A percentile compares a stretch with the other conserved stretches of the same genome.
phyloP scores from a whole-genome alignment of 2,329 filamentous ascomycete species.

The Exophiala bonariae region DNA sequence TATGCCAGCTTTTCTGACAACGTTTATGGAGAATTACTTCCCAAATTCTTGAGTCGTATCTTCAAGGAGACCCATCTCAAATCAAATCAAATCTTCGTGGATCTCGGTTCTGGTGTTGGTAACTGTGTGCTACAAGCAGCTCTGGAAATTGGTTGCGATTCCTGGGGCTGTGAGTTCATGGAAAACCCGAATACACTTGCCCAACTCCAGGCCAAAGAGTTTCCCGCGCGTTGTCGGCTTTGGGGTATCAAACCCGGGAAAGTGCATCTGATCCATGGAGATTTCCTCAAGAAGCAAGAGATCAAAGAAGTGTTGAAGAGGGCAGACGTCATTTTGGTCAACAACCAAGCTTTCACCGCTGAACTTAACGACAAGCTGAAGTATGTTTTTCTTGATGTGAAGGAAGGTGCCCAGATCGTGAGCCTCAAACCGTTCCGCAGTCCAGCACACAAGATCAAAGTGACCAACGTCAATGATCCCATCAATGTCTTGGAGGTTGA shows the following conservation, averaged over 20 bases:
- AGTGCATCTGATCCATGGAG: constrained; percentile 77
- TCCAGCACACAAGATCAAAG: constrained; percentile 71
- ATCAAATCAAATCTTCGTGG: constrained; percentile 84
- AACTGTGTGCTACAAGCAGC: constrained; percentile 95
- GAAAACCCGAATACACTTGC: constrained; percentile 82
- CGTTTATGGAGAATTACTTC: constrained; percentile 89
- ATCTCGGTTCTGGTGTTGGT: constrained; percentile 91
- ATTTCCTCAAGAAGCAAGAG: constrained; percentile 73
- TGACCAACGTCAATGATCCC: constrained; percentile 75
- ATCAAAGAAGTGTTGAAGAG: constrained; percentile 74
- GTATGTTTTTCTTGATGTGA: constrained; percentile 89
- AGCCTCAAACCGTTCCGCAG: constrained; percentile 90
- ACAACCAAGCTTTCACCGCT: constrained; percentile 95
- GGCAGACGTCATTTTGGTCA: constrained; percentile 94
- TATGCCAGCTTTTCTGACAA: constrained; percentile 92
- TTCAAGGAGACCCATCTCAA: constrained; percentile 76
- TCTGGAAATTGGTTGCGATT: constrained; percentile 88
- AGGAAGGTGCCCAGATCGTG: constrained; percentile 84
- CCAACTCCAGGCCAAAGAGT: constrained; percentile 77
- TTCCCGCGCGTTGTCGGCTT: constrained; percentile 77
- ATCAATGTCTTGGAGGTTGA: constrained; percentile 79
- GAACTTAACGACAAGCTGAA: constrained; percentile 81
- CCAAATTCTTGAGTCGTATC: constrained; percentile 79
- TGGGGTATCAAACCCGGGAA: constrained; percentile 83
- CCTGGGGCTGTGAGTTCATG: constrained; percentile 97